Evolutionary conservation across 2,329 filamentous ascomycete genomes (phyloP), one percentile per base, ranked within the genome.

Genomic region (Cladobotryum mycophilum): DNA sequence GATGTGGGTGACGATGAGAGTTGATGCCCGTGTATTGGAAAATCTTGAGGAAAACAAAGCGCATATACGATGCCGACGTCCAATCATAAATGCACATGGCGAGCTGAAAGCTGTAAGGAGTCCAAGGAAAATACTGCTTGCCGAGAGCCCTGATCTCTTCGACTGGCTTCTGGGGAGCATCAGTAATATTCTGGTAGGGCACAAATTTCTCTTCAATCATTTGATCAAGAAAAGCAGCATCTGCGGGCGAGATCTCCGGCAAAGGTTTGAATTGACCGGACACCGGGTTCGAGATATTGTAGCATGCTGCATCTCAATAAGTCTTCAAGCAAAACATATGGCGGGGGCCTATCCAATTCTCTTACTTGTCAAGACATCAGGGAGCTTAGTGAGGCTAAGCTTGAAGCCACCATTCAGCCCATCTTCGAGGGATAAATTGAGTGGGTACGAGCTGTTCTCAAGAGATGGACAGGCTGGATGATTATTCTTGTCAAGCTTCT

Each of bases 61-160:
- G 43, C 38, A 41, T 51, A 53, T 5, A 47, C 51, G 3, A 20
- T 20, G 44, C 44, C 4, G 48, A 51, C 30, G 51, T 53, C 51
- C 51, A 53, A 18, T 53, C 51, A 22, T 53, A 53, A 8, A 53
- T 35, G 7, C 43, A 41, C 51, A 51, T 51, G 38, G 48, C 51
- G 8, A 53, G 51, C 48, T 53, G 41, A 18, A 53, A 53, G 25
- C 15, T 30, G 15, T 51, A 41, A 6, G 48, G 40, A 11, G 51
- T 51, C n/a, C 51, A 53, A 4, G 51, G 51, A 14, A 53, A 53
- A 22, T 40, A 41, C 18, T 41, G 51, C 9, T 33, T 51, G 14
- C 51, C 51, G 15, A 53, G 15, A 33, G 44, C 51, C 41, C 11
- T 41, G 30, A 53, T 53, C 18, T 53, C 48, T 30, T 47, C n/a